A percentile compares a stretch with the other conserved stretches of the same genome.
These are phyloP conservation scores for Sambucus nigra DNA, from an alignment of 129 eudicot species.

Conservation along the genomic window DNA sequence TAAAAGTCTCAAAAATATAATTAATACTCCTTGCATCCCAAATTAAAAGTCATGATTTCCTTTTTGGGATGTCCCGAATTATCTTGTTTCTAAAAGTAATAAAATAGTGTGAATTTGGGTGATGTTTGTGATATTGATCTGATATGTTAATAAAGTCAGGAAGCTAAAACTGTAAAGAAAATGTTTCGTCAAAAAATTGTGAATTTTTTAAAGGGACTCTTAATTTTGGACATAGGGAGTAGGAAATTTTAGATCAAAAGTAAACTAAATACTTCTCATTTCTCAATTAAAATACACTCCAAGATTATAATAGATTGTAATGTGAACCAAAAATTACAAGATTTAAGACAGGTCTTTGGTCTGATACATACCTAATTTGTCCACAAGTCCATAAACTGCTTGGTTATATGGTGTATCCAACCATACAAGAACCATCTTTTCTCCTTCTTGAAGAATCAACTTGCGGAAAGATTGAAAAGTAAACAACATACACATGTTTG, in stretches of 20 bases:
- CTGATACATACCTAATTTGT: conserved; percentile 65
- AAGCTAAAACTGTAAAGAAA: no score
- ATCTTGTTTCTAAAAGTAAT: no score
- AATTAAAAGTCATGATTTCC: no score
- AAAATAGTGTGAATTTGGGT: no score
- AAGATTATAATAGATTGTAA: neutral
- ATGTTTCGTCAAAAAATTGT: no score
- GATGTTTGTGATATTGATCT: no score
- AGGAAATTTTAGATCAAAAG: no score
- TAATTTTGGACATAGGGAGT: no score
- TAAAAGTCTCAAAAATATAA: conserved; percentile 1
- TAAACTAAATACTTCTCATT: conserved; percentile 6
- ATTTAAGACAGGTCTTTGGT: neutral
- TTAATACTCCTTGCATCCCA: neutral
- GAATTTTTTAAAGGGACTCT: no score
- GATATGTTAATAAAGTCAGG: no score
- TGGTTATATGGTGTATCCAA: conserved; percentile 94
- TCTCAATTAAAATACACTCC: neutral
- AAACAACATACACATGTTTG: conserved; percentile 64
- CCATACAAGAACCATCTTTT: conserved; percentile 96
- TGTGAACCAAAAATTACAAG: neutral
- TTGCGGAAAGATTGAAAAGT: conserved; percentile 85
- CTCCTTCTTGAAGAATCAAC: conserved; percentile 97
- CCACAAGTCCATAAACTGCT: conserved; percentile 97
- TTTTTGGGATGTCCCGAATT: no score